Base-by-base conservation (phyloP, 257 asterid genomes). In the Buddleja alternifolia region DNA sequence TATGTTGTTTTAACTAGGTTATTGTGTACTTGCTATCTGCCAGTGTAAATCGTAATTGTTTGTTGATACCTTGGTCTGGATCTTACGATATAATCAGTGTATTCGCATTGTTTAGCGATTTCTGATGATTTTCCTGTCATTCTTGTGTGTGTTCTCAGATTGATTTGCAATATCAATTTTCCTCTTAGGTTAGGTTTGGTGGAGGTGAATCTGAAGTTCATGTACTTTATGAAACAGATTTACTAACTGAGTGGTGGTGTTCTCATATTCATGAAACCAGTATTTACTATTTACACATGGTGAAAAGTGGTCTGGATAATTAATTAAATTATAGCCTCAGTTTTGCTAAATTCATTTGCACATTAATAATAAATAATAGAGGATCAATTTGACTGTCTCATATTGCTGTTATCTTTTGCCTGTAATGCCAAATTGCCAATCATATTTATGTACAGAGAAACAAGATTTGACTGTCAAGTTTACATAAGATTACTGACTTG, bases 401-500 rank as follows among this genome's bases (percentile, higher is more conserved):
- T 19, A 16, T 72, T 50, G 6, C 6, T 73, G n/a, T 29, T 44
- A 6, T 32, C 4, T 66, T 23, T 41, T 61, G 24, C 29, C n/a
- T 1, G 60, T 14, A n/a, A 16, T 15, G 37, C 70, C 21, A 14
- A 20, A 3, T 29, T 29, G 10, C 23, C 20, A 16, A 21, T n/a
- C 17, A 2, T 53, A 12, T 9, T 5, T 19, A 41, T 51, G 15
- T 9, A 40, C n/a, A 23, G 0, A 15, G 45, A 73, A 17, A 14
- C n/a, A 29, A 39, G 58, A 11, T 42, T 25, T 46, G 52, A 10
- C 21, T 60, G 4, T 60, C 67, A 7, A 71, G 51, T 19, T 61
- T 15, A 21, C 51, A 51, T 12, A 12, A 34, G 71, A 56, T 39
- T 29, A 15, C 47, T 60, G 51, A 71, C 62, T 66, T 75, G 47